Base-by-base conservation (phyloP, 2,329 filamentous ascomycete genomes). In the Venturia asperata region DNA sequence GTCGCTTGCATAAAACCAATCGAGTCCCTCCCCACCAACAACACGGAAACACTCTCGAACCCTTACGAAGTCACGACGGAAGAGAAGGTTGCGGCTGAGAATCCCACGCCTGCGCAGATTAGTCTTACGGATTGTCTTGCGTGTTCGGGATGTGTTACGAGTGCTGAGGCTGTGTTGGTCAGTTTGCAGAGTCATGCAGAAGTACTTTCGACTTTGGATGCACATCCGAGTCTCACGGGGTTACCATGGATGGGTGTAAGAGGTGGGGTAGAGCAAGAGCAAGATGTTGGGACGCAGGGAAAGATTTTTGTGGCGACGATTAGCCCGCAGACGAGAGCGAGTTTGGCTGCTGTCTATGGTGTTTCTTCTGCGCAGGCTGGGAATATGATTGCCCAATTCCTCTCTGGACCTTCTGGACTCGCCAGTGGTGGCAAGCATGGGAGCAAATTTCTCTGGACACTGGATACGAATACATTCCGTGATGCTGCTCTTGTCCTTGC, bases 1-100 rank as follows among this genome's bases (percentile, higher is more conserved):
- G 92, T 99, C 73, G 94, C 94, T 68, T 99, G 94, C 79, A 97
- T 99, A 77, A 97, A 99, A 74, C 94, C 94, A 37, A 84, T 99
- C 74, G 94, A 99, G 77, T 95, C 91, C 1, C 85, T 99, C 17
- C 93, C 94, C 1, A 62, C 81, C 83, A 69, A 78, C 83, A 69
- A 78, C 30, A 75, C 79, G 62, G 77, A 78, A 30, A 70, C 73
- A 64, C 74, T 21, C 17, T 15, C 39, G 79, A 82, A 85, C 68
- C 75, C 81, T 6, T 89, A 92, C 77, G 92, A 97, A 84, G 92
- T 97, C 68, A 92, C 93, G 65, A 92, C 93, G 70, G 94, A 97
- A 80, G 93, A 95, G 75, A 87, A 90, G 72, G 80, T 87, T 66
- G 74, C 75, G 43, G 70, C 71, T 11, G 72, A 76, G 62, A 78